Evolutionary conservation across 805 yeast genomes (phyloP), one percentile per base, ranked within the genome.

Genomic region (Starmerella riodocensis): DNA sequence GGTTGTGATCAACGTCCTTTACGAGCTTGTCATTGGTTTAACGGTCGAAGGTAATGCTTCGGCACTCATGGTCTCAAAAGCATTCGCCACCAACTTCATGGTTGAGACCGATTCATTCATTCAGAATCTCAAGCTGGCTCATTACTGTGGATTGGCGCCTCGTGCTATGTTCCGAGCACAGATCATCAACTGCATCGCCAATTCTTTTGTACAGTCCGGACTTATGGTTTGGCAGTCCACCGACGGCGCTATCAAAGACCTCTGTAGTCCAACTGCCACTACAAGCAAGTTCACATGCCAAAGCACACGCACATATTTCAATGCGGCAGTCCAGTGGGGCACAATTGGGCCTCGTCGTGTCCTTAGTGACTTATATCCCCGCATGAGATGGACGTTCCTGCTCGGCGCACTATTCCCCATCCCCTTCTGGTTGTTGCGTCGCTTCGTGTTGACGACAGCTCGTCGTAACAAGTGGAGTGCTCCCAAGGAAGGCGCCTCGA

Each of bases 101-200:
- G 69, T 70, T 29, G 80, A 75, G 57, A 79, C 81, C 11, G 72
- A 74, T 41, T 66, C 63, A 51, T 74, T 70, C 54, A 66, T 74
- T 33, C 68, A 67, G 53, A 72, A 71, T 49, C 58, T 59, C 45
- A 71, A 71, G 48, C 58, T 64, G 59, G 74, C 70, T 0, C 80
- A 74, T 53, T 75, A 75, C 52, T 57, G 69, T 19, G 72, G 71
- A 42, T 57, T 75, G 16, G 73, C 79, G 1, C 81, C 80, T 8
- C 61, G 71, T 48, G 69, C 80, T 0, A 57, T 73, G 32, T 75
- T 74, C 60, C 64, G 73, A 46, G 66, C 62, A 29, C 73, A 59
- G 50, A 51, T 63, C 39, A 47, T 56, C 33, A 63, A 53, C 14
- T 46, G 51, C 12, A 34, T 54, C 20, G 34, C 48, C 36, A 51